Evolutionary conservation across 2,329 filamentous ascomycete genomes (phyloP).

Genomic region (Taxawa tesnikishii): DNA sequence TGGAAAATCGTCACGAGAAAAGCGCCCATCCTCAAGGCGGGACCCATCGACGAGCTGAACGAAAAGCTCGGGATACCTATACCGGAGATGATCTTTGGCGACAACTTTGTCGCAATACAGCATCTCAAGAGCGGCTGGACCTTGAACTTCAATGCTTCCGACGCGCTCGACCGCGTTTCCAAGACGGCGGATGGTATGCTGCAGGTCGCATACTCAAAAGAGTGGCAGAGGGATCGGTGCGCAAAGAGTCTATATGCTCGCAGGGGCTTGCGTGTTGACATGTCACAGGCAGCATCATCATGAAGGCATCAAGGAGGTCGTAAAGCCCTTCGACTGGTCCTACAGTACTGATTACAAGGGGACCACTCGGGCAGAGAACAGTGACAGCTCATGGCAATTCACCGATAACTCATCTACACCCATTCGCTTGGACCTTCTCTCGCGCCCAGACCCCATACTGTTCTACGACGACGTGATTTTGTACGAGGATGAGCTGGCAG

Average conservation of each 20-base stretch:
- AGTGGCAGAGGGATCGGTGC: constrained; percentile 64
- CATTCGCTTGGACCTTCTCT: constrained; percentile 79
- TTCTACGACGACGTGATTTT: constrained; percentile 96
- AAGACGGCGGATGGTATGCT: constrained; percentile 88
- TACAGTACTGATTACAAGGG: constrained; percentile 85
- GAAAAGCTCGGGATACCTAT: constrained; percentile 69
- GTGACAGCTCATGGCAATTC: constrained; percentile 12
- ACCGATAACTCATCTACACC: constrained; percentile 28
- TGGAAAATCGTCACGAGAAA: constrained; percentile 64
- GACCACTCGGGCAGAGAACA: constrained; percentile 32
- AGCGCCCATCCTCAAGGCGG: constrained; percentile 86
- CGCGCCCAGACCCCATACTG: constrained; percentile 80
- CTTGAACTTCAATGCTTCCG: constrained; percentile 70
- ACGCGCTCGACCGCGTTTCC: constrained; percentile 81
- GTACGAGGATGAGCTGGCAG: constrained; percentile 94
- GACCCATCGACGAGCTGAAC: constrained; percentile 77
- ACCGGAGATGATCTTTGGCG: constrained; percentile 98
- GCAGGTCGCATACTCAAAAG: constrained; percentile 81
- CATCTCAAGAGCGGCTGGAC: constrained; percentile 67
- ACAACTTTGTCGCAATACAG: constrained; percentile 69
- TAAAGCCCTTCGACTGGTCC: constrained; percentile 96
- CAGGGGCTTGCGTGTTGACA: background rate
- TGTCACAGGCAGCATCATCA: constrained; percentile 58
- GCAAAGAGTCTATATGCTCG: constrained; percentile 28
- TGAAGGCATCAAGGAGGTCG: constrained; percentile 79